A percentile compares a stretch with the other conserved stretches of the same genome.
These are phyloP conservation scores for Sporothrix inflata DNA, from an alignment of 2,329 filamentous ascomycete genomes.

Conservation along the genomic window DNA sequence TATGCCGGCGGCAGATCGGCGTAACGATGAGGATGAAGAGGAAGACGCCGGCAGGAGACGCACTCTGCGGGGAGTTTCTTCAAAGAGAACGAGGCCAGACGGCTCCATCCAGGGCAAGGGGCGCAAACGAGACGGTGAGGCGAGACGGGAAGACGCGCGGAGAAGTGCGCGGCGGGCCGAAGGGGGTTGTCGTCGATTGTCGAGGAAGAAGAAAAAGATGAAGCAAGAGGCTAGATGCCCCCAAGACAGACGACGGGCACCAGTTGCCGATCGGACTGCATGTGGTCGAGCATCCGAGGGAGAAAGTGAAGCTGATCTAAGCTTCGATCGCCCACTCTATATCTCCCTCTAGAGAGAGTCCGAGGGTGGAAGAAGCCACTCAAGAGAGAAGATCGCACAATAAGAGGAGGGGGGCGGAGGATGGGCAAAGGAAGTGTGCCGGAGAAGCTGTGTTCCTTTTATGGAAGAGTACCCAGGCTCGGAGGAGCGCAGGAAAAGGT, in stretches of 20 bases:
- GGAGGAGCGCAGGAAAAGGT: not conserved
- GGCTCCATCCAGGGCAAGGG: slow-evolving; percentile 27
- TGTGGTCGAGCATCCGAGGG: not conserved
- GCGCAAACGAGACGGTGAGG: not conserved
- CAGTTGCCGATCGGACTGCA: not conserved
- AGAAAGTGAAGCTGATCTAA: not conserved
- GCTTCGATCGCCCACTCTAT: slow-evolving; percentile 3
- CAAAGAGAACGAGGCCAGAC: not conserved
- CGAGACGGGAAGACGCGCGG: not conserved
- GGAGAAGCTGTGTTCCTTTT: not conserved
- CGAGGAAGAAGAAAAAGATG: not conserved
- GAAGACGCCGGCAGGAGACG: not conserved
- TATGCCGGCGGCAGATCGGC: not conserved
- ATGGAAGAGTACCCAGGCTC: not conserved
- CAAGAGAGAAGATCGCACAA: not conserved
- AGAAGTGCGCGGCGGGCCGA: not conserved
- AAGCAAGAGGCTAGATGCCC: slow-evolving; percentile 4
- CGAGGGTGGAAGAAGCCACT: not conserved
- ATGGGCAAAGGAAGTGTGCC: not conserved
- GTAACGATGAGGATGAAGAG: not conserved
- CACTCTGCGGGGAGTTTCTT: slow-evolving; percentile 1
- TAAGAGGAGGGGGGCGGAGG: not conserved
- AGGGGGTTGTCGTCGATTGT: not conserved
- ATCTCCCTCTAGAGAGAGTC: not conserved
- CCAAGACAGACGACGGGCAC: not conserved